Evolutionary conservation across 345 rosid species (phyloP).

Genomic region (Salix koriyanagi): DNA sequence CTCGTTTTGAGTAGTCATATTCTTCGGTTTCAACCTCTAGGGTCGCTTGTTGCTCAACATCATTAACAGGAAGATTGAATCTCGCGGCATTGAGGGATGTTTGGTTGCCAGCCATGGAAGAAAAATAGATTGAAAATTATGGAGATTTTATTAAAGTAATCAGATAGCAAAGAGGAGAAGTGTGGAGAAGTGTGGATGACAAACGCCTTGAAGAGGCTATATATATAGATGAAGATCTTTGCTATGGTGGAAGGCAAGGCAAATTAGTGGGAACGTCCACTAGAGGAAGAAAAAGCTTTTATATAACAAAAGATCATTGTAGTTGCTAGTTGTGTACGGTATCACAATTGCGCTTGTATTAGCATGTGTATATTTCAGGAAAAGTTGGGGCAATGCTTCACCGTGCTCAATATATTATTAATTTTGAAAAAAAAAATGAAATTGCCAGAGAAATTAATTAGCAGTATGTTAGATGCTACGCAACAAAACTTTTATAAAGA

Average conservation of each 20-base stretch:
- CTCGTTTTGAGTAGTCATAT: slow-evolving; percentile 70
- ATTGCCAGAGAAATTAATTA: neutral
- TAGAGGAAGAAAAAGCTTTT: slow-evolving; percentile 16
- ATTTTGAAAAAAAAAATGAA: too few species aligned
- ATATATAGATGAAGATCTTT: slow-evolving; percentile 33
- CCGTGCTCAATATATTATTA: neutral
- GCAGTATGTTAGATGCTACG: neutral
- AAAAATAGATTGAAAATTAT: neutral
- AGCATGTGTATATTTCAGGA: neutral
- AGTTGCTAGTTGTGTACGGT: neutral
- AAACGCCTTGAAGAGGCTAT: slow-evolving; percentile 56
- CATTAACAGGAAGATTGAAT: slow-evolving; percentile 22
- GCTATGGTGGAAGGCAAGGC: slow-evolving; percentile 25
- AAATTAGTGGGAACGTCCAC: slow-evolving; percentile 35
- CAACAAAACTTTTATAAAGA: neutral
- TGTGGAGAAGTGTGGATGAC: slow-evolving; percentile 48
- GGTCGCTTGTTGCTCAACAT: slow-evolving; percentile 34
- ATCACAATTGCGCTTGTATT: neutral
- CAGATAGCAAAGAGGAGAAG: slow-evolving; percentile 1
- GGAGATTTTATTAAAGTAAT: neutral
- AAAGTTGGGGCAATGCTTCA: neutral
- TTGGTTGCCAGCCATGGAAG: slow-evolving; percentile 34
- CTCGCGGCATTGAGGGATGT: slow-evolving; percentile 26
- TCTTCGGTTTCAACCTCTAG: slow-evolving; percentile 19
- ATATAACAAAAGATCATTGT: neutral